Percentiles rank a stretch among this genome's conserved stretches.
phyloP scores from a whole-genome alignment of 106 monocot species.

The Allium fistulosum region DNA sequence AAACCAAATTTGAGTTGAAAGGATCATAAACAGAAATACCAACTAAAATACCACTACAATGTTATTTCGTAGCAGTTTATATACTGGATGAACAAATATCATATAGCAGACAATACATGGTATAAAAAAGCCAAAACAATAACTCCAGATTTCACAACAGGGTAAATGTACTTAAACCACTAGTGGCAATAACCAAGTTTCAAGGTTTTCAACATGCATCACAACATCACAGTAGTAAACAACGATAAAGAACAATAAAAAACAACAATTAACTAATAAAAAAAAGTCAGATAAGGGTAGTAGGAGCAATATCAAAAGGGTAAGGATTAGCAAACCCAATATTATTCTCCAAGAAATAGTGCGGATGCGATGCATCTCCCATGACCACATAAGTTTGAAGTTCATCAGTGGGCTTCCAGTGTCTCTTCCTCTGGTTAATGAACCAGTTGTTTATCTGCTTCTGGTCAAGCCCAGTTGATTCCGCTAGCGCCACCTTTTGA shows the following conservation, averaged over 20 bases:
- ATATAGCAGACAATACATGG: no score
- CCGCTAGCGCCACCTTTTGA: constrained; percentile 62
- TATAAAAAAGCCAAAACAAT: no score
- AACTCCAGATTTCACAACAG: no score
- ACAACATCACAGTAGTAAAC: no score
- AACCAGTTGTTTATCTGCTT: constrained; percentile 93
- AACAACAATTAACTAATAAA: not conserved
- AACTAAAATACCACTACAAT: no score
- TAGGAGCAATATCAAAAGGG: constrained; percentile 18
- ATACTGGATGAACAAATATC: no score
- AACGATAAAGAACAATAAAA: not conserved
- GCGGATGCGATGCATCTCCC: constrained; percentile 32
- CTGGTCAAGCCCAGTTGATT: constrained; percentile 73
- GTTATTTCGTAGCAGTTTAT: no score
- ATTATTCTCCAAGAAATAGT: constrained; percentile 22
- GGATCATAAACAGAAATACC: no score
- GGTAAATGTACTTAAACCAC: no score
- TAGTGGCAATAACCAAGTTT: no score
- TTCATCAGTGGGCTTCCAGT: constrained; percentile 84
- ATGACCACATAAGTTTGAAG: constrained; percentile 49
- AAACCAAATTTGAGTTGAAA: no score
- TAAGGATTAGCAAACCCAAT: constrained; percentile 13
- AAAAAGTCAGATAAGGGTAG: constrained; percentile 8
- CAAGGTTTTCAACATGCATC: no score
- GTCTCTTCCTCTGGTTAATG: constrained; percentile 79